A percentile compares a stretch with the other conserved stretches of the same genome.
Conservation (phyloP, 108 stramenopile species). For the Nannochloropsis salina region DNA sequence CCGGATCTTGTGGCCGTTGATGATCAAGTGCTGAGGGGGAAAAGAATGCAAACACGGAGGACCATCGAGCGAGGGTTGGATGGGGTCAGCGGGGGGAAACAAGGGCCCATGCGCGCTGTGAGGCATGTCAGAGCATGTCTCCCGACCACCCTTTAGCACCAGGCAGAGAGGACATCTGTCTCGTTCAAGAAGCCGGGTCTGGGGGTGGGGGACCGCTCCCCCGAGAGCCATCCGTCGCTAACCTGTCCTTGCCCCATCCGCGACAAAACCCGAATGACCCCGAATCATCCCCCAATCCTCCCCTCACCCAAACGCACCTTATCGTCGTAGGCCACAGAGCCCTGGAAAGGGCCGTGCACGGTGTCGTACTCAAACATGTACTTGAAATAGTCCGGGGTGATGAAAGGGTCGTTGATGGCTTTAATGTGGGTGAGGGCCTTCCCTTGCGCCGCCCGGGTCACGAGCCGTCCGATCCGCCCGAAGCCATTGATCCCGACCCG, state of each 20-base stretch:
- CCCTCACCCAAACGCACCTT: background rate
- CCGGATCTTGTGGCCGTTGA: conserved; percentile 65
- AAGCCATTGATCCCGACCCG: conserved; percentile 95
- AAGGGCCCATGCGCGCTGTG: too few species aligned
- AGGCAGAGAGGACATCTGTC: too few species aligned
- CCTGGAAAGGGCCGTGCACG: conserved; percentile 76
- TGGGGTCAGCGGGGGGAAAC: background rate
- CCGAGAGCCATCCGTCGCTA: too few species aligned
- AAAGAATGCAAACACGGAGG: background rate
- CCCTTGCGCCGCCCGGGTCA: conserved; percentile 81
- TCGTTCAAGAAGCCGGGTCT: too few species aligned
- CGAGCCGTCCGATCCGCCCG: conserved; percentile 96
- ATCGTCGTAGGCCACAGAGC: conserved; percentile 60
- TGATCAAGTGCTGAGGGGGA: conserved; percentile 37
- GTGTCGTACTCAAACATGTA: conserved; percentile 93
- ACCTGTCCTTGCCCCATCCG: too few species aligned
- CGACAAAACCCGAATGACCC: too few species aligned
- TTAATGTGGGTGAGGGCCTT: conserved; percentile 83
- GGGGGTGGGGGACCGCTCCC: too few species aligned
- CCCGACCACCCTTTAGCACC: too few species aligned
- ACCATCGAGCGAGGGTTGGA: background rate
- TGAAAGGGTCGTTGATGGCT: conserved; percentile 80
- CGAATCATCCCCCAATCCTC: too few species aligned
- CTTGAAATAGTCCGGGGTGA: conserved; percentile 60
- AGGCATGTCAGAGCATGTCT: too few species aligned